Evolutionary conservation across 352 stramenopile species (phyloP).

Genomic region (Globisporangium spiculum): DNA sequence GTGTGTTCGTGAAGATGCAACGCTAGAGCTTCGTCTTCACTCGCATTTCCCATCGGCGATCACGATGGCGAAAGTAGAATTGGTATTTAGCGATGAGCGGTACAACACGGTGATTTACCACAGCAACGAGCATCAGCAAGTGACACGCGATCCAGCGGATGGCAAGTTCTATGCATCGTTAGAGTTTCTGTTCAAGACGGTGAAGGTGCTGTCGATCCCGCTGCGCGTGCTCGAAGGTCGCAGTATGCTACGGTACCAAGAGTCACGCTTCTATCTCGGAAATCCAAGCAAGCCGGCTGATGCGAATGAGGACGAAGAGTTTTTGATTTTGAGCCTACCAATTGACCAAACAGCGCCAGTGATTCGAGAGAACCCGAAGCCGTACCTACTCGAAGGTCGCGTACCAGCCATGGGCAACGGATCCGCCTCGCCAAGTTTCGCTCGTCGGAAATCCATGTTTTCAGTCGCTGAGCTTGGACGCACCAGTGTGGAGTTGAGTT

Average conservation of each 20-base stretch:
- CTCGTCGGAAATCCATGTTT: constrained; percentile 76
- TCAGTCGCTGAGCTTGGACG: constrained; percentile 38
- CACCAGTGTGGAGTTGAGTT: constrained; percentile 28
- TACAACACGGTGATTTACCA: constrained; percentile 70
- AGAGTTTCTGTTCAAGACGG: constrained; percentile 39
- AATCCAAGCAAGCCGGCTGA: constrained; percentile 13
- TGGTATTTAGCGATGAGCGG: constrained; percentile 73
- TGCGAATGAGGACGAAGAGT: constrained; percentile 29
- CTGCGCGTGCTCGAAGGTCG: constrained; percentile 55
- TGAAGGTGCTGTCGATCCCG: constrained; percentile 39
- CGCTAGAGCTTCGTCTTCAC: constrained; percentile 41
- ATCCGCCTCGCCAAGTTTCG: constrained; percentile 80
- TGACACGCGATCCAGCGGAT: constrained; percentile 22
- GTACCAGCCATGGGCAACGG: constrained; percentile 85
- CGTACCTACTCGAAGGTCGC: constrained; percentile 53
- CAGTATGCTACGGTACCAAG: constrained; percentile 55
- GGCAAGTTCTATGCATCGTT: constrained; percentile 46
- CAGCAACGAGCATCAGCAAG: constrained; percentile 7
- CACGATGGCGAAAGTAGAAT: constrained; percentile 58
- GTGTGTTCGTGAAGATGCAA: constrained; percentile 66
- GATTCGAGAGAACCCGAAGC: constrained; percentile 33
- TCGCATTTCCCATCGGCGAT: constrained; percentile 57
- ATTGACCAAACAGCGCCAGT: constrained; percentile 36
- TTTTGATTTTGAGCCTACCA: constrained; percentile 60
- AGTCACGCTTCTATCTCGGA: constrained; percentile 59